phyloP scores from a whole-genome alignment of 495 filamentous ascomycete genomes.

The Talaromyces thailandensis region DNA sequence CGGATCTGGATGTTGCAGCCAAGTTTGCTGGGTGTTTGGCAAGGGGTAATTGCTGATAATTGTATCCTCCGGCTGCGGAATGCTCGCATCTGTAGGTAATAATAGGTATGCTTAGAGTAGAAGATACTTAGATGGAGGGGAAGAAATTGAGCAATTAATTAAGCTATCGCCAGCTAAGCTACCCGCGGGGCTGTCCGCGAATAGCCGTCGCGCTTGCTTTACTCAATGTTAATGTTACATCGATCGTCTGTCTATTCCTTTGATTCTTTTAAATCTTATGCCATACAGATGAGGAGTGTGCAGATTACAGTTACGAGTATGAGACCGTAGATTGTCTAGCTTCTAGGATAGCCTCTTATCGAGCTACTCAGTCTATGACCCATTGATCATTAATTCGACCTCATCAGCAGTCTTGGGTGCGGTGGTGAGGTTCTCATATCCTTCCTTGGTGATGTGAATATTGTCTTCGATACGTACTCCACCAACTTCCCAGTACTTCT shows the following conservation, averaged over 20 bases:
- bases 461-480: conserved; percentile 75
- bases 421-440: conserved; percentile 72
- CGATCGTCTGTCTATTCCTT: not conserved
- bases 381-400: conserved; percentile 41
- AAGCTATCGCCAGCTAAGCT: not conserved
- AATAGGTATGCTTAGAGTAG: too few relatives aligned
- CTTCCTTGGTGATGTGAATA: conserved; percentile 67
- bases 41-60: not conserved
- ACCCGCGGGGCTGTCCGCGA: not conserved
- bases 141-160: not conserved
- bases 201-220: not conserved
- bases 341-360: too few relatives aligned
- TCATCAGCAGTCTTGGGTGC: conserved; percentile 65
- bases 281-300: too few relatives aligned
- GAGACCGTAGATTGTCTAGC: too few relatives aligned
- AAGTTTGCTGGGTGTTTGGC: not conserved
- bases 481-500: conserved; percentile 83
- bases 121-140: not conserved
- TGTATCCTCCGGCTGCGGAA: not conserved
- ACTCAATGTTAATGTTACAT: not conserved
- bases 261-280: not conserved
- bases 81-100: not conserved
- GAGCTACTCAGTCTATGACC: not conserved
- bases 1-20: not conserved
- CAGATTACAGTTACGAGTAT: too few relatives aligned